Evolutionary conservation across 2,329 filamentous ascomycete species (phyloP).

Genomic region (Zymoseptoria passerinii): DNA sequence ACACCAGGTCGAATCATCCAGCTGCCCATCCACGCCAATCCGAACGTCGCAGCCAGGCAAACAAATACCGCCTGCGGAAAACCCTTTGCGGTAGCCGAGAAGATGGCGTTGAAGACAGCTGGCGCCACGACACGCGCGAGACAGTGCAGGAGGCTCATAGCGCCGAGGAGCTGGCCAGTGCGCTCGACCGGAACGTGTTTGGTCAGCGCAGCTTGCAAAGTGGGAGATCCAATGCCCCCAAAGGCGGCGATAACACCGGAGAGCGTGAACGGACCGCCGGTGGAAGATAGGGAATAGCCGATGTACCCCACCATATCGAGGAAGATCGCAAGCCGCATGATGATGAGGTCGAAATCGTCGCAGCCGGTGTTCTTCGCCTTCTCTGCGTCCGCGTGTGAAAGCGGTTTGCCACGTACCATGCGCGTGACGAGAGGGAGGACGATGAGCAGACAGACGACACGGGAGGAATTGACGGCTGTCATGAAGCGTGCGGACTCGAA

Average conservation of each 20-base stretch:
- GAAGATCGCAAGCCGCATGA: constrained; percentile 64
- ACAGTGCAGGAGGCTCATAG: constrained; percentile 76
- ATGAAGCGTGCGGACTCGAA: constrained; percentile 74
- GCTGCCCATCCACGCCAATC: constrained; percentile 54
- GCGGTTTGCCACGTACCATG: constrained; percentile 55
- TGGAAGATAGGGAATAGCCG: constrained; percentile 62
- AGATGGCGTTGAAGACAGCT: constrained; percentile 76
- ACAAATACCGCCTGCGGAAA: constrained; percentile 81
- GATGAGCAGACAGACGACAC: constrained; percentile 66
- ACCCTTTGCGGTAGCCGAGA: constrained; percentile 66
- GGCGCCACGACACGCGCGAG: constrained; percentile 72
- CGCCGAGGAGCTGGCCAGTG: constrained; percentile 81
- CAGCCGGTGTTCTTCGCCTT: constrained; percentile 56
- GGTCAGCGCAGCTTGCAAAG: constrained; percentile 72
- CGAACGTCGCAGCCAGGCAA: constrained; percentile 60
- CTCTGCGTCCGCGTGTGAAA: constrained; percentile 14
- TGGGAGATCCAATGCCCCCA: constrained; percentile 78
- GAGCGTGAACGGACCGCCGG: constrained; percentile 56
- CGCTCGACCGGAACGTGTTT: constrained; percentile 81
- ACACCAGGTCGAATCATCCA: constrained; percentile 63
- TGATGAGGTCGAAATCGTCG: constrained; percentile 65
- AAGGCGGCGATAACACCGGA: constrained; percentile 66
- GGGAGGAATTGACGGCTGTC: constrained; percentile 66
- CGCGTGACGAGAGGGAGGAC: constrained; percentile 71
- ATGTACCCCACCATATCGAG: constrained; percentile 67